Conservation (phyloP, 2,329 filamentous ascomycete genomes). For the Apiospora pterosperma region DNA sequence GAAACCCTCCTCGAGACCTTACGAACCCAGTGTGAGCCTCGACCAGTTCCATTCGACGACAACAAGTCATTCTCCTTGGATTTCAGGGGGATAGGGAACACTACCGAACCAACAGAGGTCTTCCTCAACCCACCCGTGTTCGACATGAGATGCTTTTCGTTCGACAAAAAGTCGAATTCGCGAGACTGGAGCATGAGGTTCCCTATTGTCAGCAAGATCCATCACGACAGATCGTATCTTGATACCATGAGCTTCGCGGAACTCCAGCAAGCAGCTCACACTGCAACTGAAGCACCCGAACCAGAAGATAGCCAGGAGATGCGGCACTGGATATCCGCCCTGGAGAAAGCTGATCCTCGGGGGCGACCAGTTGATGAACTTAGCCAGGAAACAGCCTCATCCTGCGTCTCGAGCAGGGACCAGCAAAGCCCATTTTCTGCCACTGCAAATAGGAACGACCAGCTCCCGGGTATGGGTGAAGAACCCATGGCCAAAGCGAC, state of each 20-base stretch:
- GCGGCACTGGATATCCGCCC: conserved; percentile 54
- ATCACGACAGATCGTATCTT: conserved; percentile 67
- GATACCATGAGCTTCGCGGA: conserved; percentile 69
- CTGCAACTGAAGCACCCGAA: conserved; percentile 46
- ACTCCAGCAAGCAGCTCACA: conserved; percentile 62
- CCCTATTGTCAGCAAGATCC: conserved; percentile 71
- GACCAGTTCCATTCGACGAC: conserved; percentile 32
- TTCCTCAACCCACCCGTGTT: conserved; percentile 74
- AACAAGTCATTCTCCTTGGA: conserved; percentile 42
- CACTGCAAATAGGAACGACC: background rate
- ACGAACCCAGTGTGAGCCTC: conserved; percentile 42
- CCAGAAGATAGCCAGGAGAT: conserved; percentile 59
- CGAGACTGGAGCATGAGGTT: conserved; percentile 75
- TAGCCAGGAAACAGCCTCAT: background rate
- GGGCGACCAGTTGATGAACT: conserved; percentile 37
- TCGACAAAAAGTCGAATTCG: conserved; percentile 67
- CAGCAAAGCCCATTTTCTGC: background rate
- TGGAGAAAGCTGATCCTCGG: conserved; percentile 53
- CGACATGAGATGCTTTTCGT: conserved; percentile 77
- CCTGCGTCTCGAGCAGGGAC: background rate
- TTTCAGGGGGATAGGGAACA: conserved; percentile 41
- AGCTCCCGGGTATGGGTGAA: too few relatives aligned
- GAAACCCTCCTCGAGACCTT: conserved; percentile 49
- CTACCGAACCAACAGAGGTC: conserved; percentile 42
- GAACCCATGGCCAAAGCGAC: accelerated